Conservation (phyloP, 2,329 filamentous ascomycete genomes). For the Fusarium euwallaceae region DNA sequence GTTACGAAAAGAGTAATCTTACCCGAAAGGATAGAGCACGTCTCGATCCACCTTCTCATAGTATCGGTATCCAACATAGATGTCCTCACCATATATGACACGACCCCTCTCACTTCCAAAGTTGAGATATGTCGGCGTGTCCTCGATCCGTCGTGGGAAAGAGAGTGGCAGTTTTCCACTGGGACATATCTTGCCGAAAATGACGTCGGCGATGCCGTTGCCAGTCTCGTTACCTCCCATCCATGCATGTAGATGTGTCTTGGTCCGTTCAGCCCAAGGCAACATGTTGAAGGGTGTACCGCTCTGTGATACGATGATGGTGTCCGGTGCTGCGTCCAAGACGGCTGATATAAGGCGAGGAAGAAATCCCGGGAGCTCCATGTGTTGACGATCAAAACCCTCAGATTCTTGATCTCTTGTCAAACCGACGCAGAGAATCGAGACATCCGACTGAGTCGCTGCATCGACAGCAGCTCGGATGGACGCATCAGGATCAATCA, state of each 20-base stretch:
- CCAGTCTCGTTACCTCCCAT: constrained; percentile 19
- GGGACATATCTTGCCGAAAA: constrained; percentile 14
- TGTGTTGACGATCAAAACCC: constrained; percentile 17
- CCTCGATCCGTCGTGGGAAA: constrained; percentile 14
- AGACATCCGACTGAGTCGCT: background rate
- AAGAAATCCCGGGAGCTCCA: constrained; percentile 5
- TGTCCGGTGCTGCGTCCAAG: background rate
- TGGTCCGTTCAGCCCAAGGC: constrained; percentile 5
- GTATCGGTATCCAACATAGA: constrained; percentile 25
- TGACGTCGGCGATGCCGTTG: constrained; percentile 21
- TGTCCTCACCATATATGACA: constrained; percentile 17
- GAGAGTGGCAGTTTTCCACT: constrained; percentile 19
- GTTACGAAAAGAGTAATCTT: background rate
- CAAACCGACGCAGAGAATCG: constrained; percentile 7
- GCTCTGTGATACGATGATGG: constrained; percentile 9
- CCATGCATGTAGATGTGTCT: constrained; percentile 15
- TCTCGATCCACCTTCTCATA: constrained; percentile 9
- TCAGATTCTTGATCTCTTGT: constrained; percentile 20
- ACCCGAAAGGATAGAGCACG: constrained; percentile 18
- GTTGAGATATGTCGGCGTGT: constrained; percentile 19
- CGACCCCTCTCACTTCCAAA: constrained; percentile 13
- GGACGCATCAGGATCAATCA: background rate
- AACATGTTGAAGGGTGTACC: constrained; percentile 23
- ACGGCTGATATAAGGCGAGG: constrained; percentile 1
- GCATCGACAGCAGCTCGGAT: constrained; percentile 2